Evolutionary conservation across 352 stramenopile genomes (phyloP), one percentile per base, ranked within the genome.

Genomic region (Phytophthora brassicae): DNA sequence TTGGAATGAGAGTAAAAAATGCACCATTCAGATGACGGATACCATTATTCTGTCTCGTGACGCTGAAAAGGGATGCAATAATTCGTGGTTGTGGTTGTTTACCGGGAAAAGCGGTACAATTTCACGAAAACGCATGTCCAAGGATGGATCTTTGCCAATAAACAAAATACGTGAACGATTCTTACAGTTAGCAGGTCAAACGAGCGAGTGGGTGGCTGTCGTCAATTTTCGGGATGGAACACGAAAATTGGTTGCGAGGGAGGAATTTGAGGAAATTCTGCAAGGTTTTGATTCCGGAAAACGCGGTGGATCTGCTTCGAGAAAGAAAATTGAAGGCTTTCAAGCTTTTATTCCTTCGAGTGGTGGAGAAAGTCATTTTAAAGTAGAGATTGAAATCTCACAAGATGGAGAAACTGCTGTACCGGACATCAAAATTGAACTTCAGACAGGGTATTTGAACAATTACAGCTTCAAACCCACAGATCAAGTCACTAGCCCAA

Each of bases 141-240:
- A 70, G 9, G 58, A 67, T 49, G 52, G 46, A 20, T 48, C 38
- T 1, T 31, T 81, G 31, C 58, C 62, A 12, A 49, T 74, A 5
- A 28, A 28, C n/a, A 75, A 76, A 48, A 70, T 81, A 20, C 61
- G 71, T 1, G 77, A 87, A n/a, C 64, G 77, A 24, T 81, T 87
- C 55, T 52, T 75, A 9, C 70, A 71, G 4, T 41, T 87, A 8
- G 54, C 72, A 8, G 68, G 62, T 6, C 49, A 42, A 39, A 69
- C 58, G 42, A 43, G 52, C 5, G 45, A 57, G 17, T 64, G 33
- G 26, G 19, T 68, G 8, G 66, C 66, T 11, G 24, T 71, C 2
- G 39, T 68, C 35, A 59, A 56, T 49, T 68, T 50, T 45, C 45
- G 48, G 6, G 62, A 74, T 36, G 60, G 61, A 26, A 60, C 61